Conservation (phyloP, 306 rosid genomes). For the Datisca glomerata region DNA sequence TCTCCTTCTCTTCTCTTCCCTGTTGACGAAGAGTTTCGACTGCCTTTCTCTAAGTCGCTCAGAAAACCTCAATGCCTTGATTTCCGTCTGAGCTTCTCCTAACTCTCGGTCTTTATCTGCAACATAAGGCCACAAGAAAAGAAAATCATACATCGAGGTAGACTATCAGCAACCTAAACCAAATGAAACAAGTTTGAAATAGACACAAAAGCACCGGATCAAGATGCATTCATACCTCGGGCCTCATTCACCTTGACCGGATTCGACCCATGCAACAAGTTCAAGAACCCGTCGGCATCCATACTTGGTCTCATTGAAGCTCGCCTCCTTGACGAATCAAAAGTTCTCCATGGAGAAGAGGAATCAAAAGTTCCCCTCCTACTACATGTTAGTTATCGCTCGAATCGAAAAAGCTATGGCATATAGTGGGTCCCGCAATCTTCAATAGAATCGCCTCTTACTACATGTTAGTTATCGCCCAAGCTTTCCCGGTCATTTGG, state of each 20-base stretch:
- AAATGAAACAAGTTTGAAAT: conserved; percentile 29
- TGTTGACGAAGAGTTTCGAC: too few species aligned
- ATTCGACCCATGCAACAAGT: conserved; percentile 94
- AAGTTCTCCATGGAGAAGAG: too few species aligned
- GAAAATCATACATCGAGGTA: conserved; percentile 1
- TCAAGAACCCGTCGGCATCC: conserved; percentile 88
- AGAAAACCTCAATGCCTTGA: conserved; percentile 79
- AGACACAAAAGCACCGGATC: conserved; percentile 36
- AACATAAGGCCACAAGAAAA: conserved; percentile 9
- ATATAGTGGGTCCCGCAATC: too few species aligned
- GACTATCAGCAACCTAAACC: conserved; percentile 3
- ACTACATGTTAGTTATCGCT: too few species aligned
- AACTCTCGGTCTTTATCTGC: conserved; percentile 94
- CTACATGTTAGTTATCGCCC: too few species aligned
- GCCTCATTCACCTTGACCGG: conserved; percentile 99
- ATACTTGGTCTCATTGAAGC: conserved; percentile 66
- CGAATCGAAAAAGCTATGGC: too few species aligned
- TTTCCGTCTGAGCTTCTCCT: conserved; percentile 89
- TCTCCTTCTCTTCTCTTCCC: too few species aligned
- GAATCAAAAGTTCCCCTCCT: too few species aligned
- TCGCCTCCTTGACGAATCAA: conserved; percentile 81
- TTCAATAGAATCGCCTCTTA: too few species aligned
- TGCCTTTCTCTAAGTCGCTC: conserved; percentile 93
- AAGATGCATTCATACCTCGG: conserved; percentile 85
- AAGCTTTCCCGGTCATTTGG: too few species aligned